phyloP scores from a whole-genome alignment of 164 flowering plant species.

The Vitis rotundifolia region DNA sequence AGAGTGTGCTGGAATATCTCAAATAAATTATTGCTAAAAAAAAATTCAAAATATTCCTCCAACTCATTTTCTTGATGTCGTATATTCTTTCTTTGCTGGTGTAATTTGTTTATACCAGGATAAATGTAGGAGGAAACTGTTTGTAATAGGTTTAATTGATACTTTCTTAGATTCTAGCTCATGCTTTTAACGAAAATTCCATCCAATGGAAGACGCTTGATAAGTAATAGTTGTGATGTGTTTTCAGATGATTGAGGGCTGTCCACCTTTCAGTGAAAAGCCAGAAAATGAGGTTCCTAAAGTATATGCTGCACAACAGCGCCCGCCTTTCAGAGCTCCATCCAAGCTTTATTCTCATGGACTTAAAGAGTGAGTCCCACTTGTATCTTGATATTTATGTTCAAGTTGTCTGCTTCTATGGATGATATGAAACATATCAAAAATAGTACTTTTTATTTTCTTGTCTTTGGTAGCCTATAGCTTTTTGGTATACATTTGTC shows the following conservation, averaged over 20 bases:
- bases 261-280: slow-evolving; percentile 67
- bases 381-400: background rate
- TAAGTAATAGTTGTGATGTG: slow-evolving; percentile 10
- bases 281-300: slow-evolving; percentile 65
- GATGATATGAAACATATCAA: no score
- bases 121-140: no score
- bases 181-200: background rate
- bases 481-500: background rate
- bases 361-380: slow-evolving; percentile 62
- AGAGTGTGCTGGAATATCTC: no score
- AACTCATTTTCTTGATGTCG: no score
- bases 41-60: no score
- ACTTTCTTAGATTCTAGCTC: background rate
- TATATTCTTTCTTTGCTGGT: no score
- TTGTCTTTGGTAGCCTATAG: background rate
- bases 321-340: slow-evolving; percentile 88
- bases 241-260: slow-evolving; percentile 93
- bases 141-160: no score
- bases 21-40: no score
- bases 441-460: background rate
- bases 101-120: no score
- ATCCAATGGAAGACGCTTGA: slow-evolving; percentile 1
- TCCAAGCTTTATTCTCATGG: slow-evolving; percentile 78
- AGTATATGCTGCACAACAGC: slow-evolving; percentile 60
- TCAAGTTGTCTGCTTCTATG: no score